A percentile compares a stretch with the other conserved stretches of the same genome.
These are phyloP conservation scores for Botrytis hyacinthi DNA, from an alignment of 2,329 filamentous ascomycete genomes.

Conservation along the genomic window DNA sequence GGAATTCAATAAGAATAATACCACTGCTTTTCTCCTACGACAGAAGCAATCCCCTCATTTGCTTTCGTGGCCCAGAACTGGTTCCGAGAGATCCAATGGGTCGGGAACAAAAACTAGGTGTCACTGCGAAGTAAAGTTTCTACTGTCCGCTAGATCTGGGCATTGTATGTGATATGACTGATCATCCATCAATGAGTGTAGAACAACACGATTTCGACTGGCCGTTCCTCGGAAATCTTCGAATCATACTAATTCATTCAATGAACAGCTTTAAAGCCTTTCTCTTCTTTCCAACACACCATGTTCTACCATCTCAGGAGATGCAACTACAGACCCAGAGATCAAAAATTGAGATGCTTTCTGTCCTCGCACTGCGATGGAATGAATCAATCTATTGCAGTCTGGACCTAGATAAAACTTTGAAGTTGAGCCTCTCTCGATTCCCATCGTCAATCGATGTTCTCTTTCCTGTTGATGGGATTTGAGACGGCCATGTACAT, in stretches of 20 bases:
- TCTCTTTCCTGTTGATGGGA: not conserved
- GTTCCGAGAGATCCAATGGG: no score
- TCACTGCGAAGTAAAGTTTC: not conserved
- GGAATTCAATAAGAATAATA: not conserved
- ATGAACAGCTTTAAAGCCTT: not conserved
- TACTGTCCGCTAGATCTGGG: not conserved
- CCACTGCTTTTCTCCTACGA: not conserved
- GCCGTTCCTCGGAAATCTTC: not conserved
- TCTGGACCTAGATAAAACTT: not conserved
- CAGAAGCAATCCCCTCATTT: not conserved
- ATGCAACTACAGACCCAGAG: not conserved
- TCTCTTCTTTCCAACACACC: not conserved
- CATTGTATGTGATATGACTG: not conserved
- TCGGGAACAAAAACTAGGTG: not conserved
- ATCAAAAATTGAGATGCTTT: not conserved
- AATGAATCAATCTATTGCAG: not conserved
- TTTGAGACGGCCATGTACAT: not conserved
- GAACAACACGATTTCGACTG: not conserved
- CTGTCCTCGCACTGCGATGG: not conserved
- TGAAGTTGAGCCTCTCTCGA: not conserved
- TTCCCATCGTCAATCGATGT: not conserved
- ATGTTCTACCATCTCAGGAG: not conserved
- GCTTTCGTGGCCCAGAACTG: not conserved
- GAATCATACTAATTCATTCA: not conserved
- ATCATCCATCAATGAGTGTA: not conserved